Evolutionary conservation across 73 alveolate genomes (phyloP).

Genomic region (Paramecium pentaurelia): DNA sequence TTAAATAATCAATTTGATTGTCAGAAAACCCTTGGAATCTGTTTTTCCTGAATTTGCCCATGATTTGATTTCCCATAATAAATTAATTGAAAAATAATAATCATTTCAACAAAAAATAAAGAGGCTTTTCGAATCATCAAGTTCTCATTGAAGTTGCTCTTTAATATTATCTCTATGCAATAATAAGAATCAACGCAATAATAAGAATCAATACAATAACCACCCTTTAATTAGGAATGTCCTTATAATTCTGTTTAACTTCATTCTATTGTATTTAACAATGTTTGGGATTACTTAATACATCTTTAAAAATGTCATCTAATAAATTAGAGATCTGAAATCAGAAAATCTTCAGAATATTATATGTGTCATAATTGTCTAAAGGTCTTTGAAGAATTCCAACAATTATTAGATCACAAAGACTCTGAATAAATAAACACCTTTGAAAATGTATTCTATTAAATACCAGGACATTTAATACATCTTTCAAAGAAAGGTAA

Average conservation of each 20-base stretch:
- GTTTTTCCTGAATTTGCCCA: constrained; percentile 60
- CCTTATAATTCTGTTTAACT: neutral
- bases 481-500: neutral
- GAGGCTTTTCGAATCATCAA: neutral
- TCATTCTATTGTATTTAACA: neutral
- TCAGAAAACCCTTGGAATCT: constrained; percentile 60
- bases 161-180: neutral
- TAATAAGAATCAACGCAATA: neutral
- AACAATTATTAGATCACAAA: neutral
- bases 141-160: neutral
- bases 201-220: neutral
- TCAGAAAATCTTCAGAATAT: neutral
- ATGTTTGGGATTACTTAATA: neutral
- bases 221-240: neutral
- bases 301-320: neutral
- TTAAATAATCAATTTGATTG: constrained; percentile 45
- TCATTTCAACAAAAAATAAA: neutral
- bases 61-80: constrained; percentile 58
- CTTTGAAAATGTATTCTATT: neutral
- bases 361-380: neutral
- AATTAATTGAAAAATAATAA: neutral
- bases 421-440: neutral
- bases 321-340: neutral
- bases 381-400: neutral
- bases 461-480: neutral